Evolutionary conservation across 2,329 filamentous ascomycete genomes (phyloP).

Genomic region (Niveomyces coronatus): DNA sequence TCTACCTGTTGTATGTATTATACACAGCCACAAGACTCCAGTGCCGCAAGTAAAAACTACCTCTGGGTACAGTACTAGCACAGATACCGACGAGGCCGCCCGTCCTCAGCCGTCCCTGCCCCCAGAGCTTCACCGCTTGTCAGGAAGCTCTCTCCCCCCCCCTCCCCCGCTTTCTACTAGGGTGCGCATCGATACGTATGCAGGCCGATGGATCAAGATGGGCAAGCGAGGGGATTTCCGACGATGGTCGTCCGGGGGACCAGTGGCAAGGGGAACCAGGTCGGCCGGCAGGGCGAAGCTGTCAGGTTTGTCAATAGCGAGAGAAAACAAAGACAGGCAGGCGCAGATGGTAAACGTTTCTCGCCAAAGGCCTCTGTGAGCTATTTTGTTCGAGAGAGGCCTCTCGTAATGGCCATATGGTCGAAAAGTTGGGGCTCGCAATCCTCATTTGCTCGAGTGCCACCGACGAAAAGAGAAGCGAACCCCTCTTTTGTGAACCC

Average conservation of each 20-base stretch:
- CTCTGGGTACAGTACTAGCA: not conserved
- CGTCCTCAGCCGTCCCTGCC: slow-evolving; percentile 3
- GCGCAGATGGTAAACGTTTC: too few species aligned
- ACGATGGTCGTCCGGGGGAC: slow-evolving; percentile 8
- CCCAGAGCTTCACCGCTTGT: slow-evolving; percentile 9
- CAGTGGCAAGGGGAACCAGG: too few species aligned
- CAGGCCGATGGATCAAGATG: slow-evolving; percentile 6
- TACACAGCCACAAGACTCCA: not conserved
- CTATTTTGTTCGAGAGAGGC: too few species aligned
- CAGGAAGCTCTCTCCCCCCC: slow-evolving; percentile 5
- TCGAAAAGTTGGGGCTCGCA: too few species aligned
- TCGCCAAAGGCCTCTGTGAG: too few species aligned
- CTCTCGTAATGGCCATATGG: too few species aligned
- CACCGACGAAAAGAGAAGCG: too few species aligned
- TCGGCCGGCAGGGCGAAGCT: not conserved
- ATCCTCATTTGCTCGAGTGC: too few species aligned
- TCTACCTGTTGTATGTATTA: not conserved
- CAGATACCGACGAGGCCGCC: not conserved
- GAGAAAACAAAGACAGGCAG: not conserved
- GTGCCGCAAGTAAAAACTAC: not conserved
- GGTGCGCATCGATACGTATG: slow-evolving; percentile 1
- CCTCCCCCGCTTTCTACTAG: slow-evolving; percentile 5
- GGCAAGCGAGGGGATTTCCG: not conserved
- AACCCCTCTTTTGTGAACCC: too few species aligned
- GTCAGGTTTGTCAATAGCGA: slow-evolving; percentile 3